These are phyloP conservation scores for Thraustochytrium sp. DNA, from an alignment of 352 stramenopile genomes.

Conservation along the genomic window DNA sequence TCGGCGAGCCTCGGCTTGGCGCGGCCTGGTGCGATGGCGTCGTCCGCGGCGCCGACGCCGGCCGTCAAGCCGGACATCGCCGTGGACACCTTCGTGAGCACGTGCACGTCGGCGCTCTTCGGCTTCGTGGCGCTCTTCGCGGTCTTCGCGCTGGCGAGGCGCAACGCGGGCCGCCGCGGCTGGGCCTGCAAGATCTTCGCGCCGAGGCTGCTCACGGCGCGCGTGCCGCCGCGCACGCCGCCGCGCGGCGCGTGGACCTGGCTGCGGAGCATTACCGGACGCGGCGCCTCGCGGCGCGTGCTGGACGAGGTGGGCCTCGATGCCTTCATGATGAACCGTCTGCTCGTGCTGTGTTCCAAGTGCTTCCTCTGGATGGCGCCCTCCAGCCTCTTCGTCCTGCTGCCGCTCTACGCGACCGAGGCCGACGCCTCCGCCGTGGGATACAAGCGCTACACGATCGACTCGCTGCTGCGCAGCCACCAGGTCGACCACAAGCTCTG, in stretches of 20 bases:
- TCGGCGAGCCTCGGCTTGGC: no score
- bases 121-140: constrained; percentile 13
- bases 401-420: constrained; percentile 32
- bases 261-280: neutral
- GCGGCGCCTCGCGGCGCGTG: neutral
- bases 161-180: neutral
- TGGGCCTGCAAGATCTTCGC: constrained; percentile 25
- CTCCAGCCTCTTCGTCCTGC: constrained; percentile 12
- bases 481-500: neutral
- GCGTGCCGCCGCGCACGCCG: neutral
- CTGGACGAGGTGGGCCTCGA: constrained; percentile 39
- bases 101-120: neutral
- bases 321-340: constrained; percentile 38
- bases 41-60: neutral
- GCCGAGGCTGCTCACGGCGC: neutral
- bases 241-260: neutral
- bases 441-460: constrained; percentile 28
- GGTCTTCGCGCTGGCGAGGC: neutral
- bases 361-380: constrained; percentile 8
- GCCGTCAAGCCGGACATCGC: constrained; percentile 31
- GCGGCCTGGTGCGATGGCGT: no score
- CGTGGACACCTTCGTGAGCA: constrained; percentile 1
- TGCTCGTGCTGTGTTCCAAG: constrained; percentile 18
- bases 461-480: constrained; percentile 1
- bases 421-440: neutral